These are phyloP conservation scores for Emiliania huxleyi DNA, from an alignment of 78 protist genomes.

Conservation along the genomic window DNA sequence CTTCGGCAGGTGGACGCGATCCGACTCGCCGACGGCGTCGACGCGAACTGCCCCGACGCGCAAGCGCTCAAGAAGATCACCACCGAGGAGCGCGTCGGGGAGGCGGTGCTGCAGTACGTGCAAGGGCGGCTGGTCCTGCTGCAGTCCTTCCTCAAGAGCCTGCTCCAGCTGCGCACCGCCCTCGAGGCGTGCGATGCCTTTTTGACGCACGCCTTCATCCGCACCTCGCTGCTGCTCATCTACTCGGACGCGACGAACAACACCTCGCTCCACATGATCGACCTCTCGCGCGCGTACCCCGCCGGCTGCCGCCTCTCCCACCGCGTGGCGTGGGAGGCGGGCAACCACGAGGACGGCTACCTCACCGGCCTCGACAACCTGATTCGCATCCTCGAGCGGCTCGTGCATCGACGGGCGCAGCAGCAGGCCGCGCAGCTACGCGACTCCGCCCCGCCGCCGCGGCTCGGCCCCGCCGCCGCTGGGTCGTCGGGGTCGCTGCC, in stretches of 20 bases:
- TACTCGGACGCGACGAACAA: not conserved
- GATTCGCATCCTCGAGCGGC: not conserved
- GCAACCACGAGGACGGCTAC: constrained; percentile 7
- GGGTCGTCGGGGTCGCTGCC: too few species aligned
- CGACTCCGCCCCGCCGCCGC: too few species aligned
- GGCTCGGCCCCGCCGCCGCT: too few species aligned
- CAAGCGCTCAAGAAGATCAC: not conserved
- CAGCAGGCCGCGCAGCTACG: too few species aligned
- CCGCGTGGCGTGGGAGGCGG: not conserved
- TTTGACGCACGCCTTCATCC: not conserved
- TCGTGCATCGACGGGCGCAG: too few species aligned
- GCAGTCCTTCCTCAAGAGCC: not conserved
- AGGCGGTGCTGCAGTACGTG: not conserved
- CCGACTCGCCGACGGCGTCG: not conserved
- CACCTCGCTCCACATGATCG: not conserved
- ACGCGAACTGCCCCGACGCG: not conserved
- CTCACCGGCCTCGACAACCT: constrained; percentile 3
- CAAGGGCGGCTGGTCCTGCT: not conserved
- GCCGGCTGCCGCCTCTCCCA: not conserved
- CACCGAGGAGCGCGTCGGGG: not conserved
- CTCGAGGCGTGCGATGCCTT: not conserved
- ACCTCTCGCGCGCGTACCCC: not conserved
- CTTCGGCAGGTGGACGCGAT: too few species aligned
- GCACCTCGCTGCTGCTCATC: not conserved
- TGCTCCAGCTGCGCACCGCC: not conserved